phyloP scores from a whole-genome alignment of 768 basidiomycete genomes.

The Leccinum boreale region DNA sequence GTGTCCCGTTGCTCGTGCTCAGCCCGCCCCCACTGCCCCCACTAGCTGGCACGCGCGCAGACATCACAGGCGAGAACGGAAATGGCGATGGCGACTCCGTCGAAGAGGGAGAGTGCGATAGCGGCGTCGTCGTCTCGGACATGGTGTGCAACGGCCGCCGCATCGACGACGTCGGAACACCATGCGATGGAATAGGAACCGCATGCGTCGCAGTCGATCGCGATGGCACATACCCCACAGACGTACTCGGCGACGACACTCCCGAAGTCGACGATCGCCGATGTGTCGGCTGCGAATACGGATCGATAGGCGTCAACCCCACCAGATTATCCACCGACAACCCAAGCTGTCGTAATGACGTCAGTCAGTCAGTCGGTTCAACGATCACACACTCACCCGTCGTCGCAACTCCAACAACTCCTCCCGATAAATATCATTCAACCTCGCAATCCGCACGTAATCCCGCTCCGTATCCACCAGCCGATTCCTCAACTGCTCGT shows the following conservation, averaged over 20 bases:
- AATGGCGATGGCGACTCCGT: slow-evolving; percentile 67
- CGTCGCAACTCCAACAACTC: slow-evolving; percentile 76
- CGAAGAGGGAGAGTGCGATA: slow-evolving; percentile 64
- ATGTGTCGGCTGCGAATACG: slow-evolving; percentile 71
- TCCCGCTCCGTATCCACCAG: slow-evolving; percentile 75
- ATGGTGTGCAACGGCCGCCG: slow-evolving; percentile 48
- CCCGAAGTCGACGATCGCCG: slow-evolving; percentile 46
- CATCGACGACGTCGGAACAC: slow-evolving; percentile 69
- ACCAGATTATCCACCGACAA: slow-evolving; percentile 67
- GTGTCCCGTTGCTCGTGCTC: slow-evolving; percentile 43
- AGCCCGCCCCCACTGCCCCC: background rate
- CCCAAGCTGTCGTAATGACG: slow-evolving; percentile 14
- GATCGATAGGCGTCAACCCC: slow-evolving; percentile 62
- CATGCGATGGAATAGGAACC: slow-evolving; percentile 66
- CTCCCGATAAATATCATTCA: slow-evolving; percentile 83
- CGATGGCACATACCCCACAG: slow-evolving; percentile 20
- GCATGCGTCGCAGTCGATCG: slow-evolving; percentile 39
- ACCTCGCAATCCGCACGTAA: slow-evolving; percentile 65
- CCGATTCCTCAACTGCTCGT: slow-evolving; percentile 65
- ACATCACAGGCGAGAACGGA: slow-evolving; percentile 59
- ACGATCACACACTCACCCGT: slow-evolving; percentile 47
- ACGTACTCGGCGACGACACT: slow-evolving; percentile 28
- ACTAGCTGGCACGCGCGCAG: slow-evolving; percentile 39
- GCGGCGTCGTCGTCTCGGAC: slow-evolving; percentile 57
- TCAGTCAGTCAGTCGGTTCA: background rate